Evolutionary conservation across 768 basidiomycete species (phyloP).

Genomic region (Leccinellum luteum): DNA sequence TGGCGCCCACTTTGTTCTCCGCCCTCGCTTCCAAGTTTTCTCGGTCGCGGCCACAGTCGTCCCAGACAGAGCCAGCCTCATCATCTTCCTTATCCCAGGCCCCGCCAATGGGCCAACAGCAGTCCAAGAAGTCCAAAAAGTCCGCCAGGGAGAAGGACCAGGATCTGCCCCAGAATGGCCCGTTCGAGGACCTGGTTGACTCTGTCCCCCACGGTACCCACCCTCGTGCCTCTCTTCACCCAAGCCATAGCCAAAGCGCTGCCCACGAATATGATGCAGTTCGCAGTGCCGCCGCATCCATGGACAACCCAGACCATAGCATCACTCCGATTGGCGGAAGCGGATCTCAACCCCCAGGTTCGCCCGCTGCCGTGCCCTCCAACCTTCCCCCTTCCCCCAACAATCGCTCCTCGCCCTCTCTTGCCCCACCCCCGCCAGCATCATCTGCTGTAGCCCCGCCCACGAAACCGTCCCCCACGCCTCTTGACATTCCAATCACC

Average conservation of each 20-base stretch:
- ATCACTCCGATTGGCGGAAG: constrained; percentile 41
- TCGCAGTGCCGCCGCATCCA: constrained; percentile 33
- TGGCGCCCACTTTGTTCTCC: constrained; percentile 82
- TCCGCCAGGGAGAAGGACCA: constrained; percentile 66
- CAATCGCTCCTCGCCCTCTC: constrained; percentile 39
- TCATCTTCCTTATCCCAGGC: constrained; percentile 36
- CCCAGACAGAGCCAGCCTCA: constrained; percentile 63
- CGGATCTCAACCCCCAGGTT: constrained; percentile 33
- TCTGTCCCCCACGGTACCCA: constrained; percentile 39
- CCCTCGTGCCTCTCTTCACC: constrained; percentile 44
- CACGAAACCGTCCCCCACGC: constrained; percentile 45
- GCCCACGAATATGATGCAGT: constrained; percentile 34
- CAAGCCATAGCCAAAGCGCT: constrained; percentile 40
- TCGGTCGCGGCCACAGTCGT: constrained; percentile 71
- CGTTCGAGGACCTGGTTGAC: constrained; percentile 39
- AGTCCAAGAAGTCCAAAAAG: constrained; percentile 80
- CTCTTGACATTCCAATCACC: constrained; percentile 76
- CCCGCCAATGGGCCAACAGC: constrained; percentile 76
- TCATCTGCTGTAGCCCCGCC: constrained; percentile 12
- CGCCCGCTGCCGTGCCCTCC: constrained; percentile 31
- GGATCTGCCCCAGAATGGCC: constrained; percentile 43
- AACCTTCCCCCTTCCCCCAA: constrained; percentile 39
- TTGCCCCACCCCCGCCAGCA: constrained; percentile 25
- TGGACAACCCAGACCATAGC: constrained; percentile 31
- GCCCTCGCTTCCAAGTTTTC: constrained; percentile 68